Conservation (phyloP, 2,329 filamentous ascomycete genomes). For the Aspergillus fumigatiaffinis region DNA sequence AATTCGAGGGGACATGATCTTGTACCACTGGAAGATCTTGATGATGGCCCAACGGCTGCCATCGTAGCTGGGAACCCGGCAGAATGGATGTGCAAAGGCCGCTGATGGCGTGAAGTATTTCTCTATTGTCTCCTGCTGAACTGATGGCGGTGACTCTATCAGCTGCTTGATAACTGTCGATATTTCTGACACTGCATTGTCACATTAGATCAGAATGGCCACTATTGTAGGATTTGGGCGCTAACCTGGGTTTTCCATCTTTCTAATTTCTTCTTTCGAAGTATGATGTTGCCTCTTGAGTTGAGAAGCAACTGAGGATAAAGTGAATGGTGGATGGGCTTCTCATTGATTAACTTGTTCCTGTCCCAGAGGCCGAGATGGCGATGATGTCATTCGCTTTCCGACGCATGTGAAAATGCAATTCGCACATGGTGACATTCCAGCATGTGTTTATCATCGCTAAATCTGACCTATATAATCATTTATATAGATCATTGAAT, state of each 20-base stretch:
- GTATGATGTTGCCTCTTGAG: background rate
- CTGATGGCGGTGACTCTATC: conserved; percentile 60
- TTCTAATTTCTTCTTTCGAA: background rate
- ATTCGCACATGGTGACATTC: background rate
- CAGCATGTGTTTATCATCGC: background rate
- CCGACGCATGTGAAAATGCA: background rate
- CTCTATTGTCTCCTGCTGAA: conserved; percentile 63
- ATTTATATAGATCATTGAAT: background rate
- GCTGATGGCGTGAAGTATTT: conserved; percentile 71
- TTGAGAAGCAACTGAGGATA: background rate
- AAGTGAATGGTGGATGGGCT: background rate
- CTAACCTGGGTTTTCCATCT: conserved; percentile 21
- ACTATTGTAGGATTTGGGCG: background rate
- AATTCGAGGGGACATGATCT: conserved; percentile 73
- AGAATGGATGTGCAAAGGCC: conserved; percentile 74
- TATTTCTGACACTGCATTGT: conserved; percentile 54
- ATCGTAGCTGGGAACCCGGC: conserved; percentile 57
- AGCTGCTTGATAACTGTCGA: conserved; percentile 63
- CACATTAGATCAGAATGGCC: background rate
- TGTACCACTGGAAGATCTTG: conserved; percentile 77
- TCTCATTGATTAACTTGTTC: background rate
- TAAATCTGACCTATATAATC: background rate
- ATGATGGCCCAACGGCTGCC: conserved; percentile 65
- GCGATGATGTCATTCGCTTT: background rate
- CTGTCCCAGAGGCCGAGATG: background rate